These are phyloP conservation scores for Pinus albicaulis DNA, from an alignment of 75 land plant genomes.

Conservation along the genomic window DNA sequence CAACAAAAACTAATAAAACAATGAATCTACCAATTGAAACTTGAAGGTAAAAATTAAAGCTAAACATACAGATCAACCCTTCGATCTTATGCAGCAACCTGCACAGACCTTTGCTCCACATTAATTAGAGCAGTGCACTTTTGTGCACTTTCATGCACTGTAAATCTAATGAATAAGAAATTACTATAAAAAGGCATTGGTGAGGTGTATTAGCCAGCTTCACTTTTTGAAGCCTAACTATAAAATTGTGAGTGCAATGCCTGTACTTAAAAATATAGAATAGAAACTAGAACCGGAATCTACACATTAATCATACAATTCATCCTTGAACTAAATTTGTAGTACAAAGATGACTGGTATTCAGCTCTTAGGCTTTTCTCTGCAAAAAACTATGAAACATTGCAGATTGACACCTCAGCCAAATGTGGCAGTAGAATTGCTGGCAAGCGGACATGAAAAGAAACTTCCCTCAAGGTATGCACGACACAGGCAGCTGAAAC, in stretches of 20 bases:
- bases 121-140: background rate
- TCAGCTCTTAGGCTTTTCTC: conserved; percentile 1
- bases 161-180: background rate
- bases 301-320: conserved; percentile 5
- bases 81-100: background rate
- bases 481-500: conserved; percentile 15
- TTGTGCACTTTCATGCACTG: background rate
- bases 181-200: too few relatives aligned
- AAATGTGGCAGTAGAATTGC: conserved; percentile 13
- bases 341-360: conserved; percentile 9
- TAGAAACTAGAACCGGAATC: background rate
- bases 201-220: conserved; percentile 5
- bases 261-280: conserved; percentile 3
- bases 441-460: conserved; percentile 11
- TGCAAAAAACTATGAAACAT: conserved; percentile 12
- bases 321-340: conserved; percentile 10
- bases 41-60: background rate
- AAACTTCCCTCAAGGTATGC: conserved; percentile 15
- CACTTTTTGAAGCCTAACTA: background rate
- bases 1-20: background rate
- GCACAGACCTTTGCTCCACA: background rate
- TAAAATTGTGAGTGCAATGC: conserved; percentile 4
- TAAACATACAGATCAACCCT: background rate
- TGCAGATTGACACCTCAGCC: conserved; percentile 2
- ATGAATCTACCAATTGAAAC: background rate